Percentiles rank a stretch among this genome's conserved stretches.
Conservation (phyloP, 2,329 filamentous ascomycete genomes). For the Zarea fungicola region DNA sequence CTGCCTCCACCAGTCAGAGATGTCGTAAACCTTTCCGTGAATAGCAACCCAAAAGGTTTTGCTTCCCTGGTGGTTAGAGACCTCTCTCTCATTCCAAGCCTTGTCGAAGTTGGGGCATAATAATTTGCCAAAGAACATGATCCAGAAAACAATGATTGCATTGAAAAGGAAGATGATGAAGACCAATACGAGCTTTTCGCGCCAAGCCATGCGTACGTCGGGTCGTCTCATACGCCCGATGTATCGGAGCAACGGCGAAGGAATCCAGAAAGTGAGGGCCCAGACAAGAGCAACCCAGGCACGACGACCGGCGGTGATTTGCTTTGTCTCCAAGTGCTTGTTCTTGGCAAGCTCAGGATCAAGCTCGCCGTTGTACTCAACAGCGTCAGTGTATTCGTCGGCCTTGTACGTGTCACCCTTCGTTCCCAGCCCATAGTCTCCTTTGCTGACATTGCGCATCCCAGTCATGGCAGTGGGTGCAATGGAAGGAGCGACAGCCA, state of each 20-base stretch:
- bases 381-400: slow-evolving; percentile 69
- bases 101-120: slow-evolving; percentile 91
- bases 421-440: slow-evolving; percentile 82
- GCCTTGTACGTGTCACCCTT: slow-evolving; percentile 78
- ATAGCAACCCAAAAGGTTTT: slow-evolving; percentile 84
- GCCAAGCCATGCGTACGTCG: slow-evolving; percentile 94
- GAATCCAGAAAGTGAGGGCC: slow-evolving; percentile 90
- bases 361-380: slow-evolving; percentile 61
- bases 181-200: slow-evolving; percentile 85
- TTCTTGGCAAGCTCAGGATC: slow-evolving; percentile 75
- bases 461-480: slow-evolving; percentile 50
- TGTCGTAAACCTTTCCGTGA: slow-evolving; percentile 85
- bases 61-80: slow-evolving; percentile 62
- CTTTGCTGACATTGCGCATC: slow-evolving; percentile 53
- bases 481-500: slow-evolving; percentile 48
- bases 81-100: slow-evolving; percentile 70
- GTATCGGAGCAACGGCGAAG: slow-evolving; percentile 73
- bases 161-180: slow-evolving; percentile 79
- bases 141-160: slow-evolving; percentile 81
- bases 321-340: slow-evolving; percentile 68
- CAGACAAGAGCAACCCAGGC: slow-evolving; percentile 80
- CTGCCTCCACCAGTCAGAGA: slow-evolving; percentile 78
- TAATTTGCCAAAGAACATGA: slow-evolving; percentile 76
- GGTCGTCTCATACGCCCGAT: slow-evolving; percentile 94
- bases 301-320: slow-evolving; percentile 59